These are phyloP conservation scores for Kingdonia uniflora DNA, from an alignment of 164 flowering plant species.

Conservation along the genomic window DNA sequence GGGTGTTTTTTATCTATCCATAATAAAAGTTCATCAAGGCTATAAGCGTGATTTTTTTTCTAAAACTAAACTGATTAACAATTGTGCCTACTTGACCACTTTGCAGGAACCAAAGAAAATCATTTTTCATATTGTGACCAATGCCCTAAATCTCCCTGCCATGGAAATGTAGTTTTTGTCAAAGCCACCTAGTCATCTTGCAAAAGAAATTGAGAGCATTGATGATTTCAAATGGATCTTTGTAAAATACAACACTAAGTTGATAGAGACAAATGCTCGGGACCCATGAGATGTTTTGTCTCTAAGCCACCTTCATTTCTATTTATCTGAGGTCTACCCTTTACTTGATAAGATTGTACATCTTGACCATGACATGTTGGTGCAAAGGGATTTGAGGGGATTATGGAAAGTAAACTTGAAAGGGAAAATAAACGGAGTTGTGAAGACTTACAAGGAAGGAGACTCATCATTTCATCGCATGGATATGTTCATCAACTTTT, in stretches of 20 bases:
- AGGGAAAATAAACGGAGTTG: slow-evolving; percentile 82
- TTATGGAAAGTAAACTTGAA: slow-evolving; percentile 67
- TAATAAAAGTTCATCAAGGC: too few relatives aligned
- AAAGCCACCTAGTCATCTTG: slow-evolving; percentile 69
- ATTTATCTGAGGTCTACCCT: slow-evolving; percentile 81
- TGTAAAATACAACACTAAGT: slow-evolving; percentile 21
- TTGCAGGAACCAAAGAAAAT: slow-evolving; percentile 71
- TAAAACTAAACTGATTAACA: too few relatives aligned
- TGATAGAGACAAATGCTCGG: slow-evolving; percentile 28
- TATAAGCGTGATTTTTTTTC: too few relatives aligned
- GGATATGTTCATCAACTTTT: slow-evolving; percentile 58
- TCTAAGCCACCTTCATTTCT: slow-evolving; percentile 75
- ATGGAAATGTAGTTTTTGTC: slow-evolving; percentile 82
- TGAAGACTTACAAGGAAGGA: slow-evolving; percentile 56
- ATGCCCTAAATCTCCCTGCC: slow-evolving; percentile 70
- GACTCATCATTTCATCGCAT: slow-evolving; percentile 45
- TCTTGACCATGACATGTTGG: slow-evolving; percentile 96
- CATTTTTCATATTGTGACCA: slow-evolving; percentile 82
- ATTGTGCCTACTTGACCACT: neutral
- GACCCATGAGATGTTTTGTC: slow-evolving; percentile 52
- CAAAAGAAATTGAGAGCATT: slow-evolving; percentile 46
- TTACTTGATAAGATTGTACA: slow-evolving; percentile 56
- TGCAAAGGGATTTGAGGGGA: slow-evolving; percentile 55
- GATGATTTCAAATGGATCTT: slow-evolving; percentile 38
- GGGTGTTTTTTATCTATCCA: too few relatives aligned